Base-by-base conservation (phyloP, 345 rosid genomes). In the Ailanthus altissimus region DNA sequence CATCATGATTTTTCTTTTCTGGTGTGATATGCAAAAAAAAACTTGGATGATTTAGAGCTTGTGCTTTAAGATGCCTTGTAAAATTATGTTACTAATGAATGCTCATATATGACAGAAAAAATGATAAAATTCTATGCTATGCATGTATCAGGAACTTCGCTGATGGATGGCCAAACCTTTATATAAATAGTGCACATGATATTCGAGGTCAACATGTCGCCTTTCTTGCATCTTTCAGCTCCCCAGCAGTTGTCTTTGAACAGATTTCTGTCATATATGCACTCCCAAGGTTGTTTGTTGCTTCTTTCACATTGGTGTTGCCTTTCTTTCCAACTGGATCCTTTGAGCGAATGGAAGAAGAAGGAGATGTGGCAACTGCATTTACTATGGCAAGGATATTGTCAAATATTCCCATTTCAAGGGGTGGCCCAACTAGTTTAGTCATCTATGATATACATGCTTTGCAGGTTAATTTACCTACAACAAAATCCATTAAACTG, bases 241-340 rank as follows among this genome's bases (percentile, higher is more conserved):
- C 98, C 64, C 98, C 97, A 32, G 86, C 88, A 8, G 99, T 96
- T 6, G 90, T 96, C 78, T 96, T 96, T 74, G 99, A 93, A 82
- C 98, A 96, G 88, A 90, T 96, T 60, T 96, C 99, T 25, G 97
- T 96, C 83, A 96, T 96, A 74, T 96, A 93, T 88, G 92, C 93
- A 56, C 93, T 96, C 26, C 99, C 99, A 0, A 88, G 95, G 61
- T 84, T 96, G 75, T 96, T 96, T 82, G 97, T 94, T 8, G 97
- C 97, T 38, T 96, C 97, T 50, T 96, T 96, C 84, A 87, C 97
- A 0, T 84, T 96, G 88, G 98, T 96, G 13, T 82, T 96, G 76
- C 97, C 99, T 20, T 96, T 93, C 89, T 96, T 96, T 78, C 98
- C 99, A 9, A 96, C 99, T 71, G 99, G 98, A 61, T 92, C 98